Percentiles rank a stretch among this genome's conserved stretches.
Conservation (phyloP, 768 basidiomycete genomes). For the Tylopilus rubrobrunneus region DNA sequence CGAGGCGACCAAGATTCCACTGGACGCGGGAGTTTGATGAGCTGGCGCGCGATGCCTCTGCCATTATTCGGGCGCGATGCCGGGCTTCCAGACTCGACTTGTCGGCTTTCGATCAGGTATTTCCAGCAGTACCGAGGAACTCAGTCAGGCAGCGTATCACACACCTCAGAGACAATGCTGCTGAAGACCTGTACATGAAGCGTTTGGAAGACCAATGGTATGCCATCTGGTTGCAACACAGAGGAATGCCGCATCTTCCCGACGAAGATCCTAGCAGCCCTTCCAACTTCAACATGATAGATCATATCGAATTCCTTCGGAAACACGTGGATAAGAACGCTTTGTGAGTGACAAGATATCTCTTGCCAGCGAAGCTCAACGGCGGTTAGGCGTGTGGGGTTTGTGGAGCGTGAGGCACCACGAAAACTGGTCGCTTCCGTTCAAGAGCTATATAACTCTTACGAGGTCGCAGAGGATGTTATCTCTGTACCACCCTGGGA, state of each 20-base stretch:
- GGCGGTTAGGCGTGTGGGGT: conserved; percentile 55
- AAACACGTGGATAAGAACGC: conserved; percentile 81
- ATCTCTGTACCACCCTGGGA: conserved; percentile 53
- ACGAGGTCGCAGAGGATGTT: conserved; percentile 47
- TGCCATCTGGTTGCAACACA: conserved; percentile 68
- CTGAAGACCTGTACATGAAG: conserved; percentile 70
- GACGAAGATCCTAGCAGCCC: conserved; percentile 68
- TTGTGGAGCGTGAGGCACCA: conserved; percentile 41
- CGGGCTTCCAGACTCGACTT: conserved; percentile 63
- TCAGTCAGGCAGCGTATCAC: conserved; percentile 67
- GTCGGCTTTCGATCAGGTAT: conserved; percentile 72
- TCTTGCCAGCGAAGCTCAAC: conserved; percentile 12
- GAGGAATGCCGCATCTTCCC: conserved; percentile 61
- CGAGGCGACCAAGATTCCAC: conserved; percentile 64
- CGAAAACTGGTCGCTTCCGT: conserved; percentile 42
- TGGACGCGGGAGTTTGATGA: conserved; percentile 91
- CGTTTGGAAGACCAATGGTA: conserved; percentile 82
- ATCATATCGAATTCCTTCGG: conserved; percentile 80
- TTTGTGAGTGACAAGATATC: conserved; percentile 52
- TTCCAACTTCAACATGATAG: conserved; percentile 73
- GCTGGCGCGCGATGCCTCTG: conserved; percentile 77
- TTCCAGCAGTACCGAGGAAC: conserved; percentile 70
- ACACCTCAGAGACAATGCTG: conserved; percentile 55
- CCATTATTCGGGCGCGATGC: conserved; percentile 78
- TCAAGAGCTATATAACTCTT: conserved; percentile 41